These are phyloP conservation scores for Thymus mandschuricus DNA, from an alignment of 257 asterid species.

Conservation along the genomic window DNA sequence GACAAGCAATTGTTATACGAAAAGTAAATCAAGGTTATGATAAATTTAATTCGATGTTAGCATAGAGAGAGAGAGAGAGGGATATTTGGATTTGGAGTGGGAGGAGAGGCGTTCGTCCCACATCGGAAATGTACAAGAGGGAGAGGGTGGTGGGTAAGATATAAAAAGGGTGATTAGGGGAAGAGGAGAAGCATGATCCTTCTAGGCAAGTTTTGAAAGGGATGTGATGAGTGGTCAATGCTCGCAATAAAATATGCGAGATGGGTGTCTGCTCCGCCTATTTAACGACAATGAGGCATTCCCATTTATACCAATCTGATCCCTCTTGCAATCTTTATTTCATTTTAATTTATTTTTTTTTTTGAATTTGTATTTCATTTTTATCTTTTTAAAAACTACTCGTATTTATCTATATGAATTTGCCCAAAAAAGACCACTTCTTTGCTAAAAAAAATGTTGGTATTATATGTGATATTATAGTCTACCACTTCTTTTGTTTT, in stretches of 20 bases:
- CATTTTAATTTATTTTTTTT: too few species aligned
- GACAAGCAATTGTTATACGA: too few species aligned
- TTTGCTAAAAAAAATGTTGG: too few species aligned
- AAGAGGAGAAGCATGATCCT: conserved; percentile 32
- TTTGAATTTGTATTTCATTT: not conserved
- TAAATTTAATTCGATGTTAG: too few species aligned
- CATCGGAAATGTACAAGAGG: conserved; percentile 15
- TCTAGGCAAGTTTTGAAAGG: conserved; percentile 66
- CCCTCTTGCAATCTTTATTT: conserved; percentile 30
- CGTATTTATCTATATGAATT: too few species aligned
- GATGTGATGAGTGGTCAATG: conserved; percentile 72
- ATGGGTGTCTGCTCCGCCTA: conserved; percentile 72
- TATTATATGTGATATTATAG: too few species aligned
- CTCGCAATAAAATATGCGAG: conserved; percentile 63
- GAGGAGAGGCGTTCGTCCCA: conserved; percentile 40
- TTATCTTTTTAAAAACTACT: not conserved
- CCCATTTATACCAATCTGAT: conserved; percentile 61
- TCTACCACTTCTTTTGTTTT: too few species aligned
- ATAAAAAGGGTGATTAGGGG: rapidly evolving
- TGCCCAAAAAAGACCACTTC: too few species aligned
- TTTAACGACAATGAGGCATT: conserved; percentile 69
- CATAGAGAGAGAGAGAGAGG: too few species aligned
- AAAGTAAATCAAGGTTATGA: too few species aligned
- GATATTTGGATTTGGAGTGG: too few species aligned
- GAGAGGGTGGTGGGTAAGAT: not conserved